Evolutionary conservation across 2,329 filamentous ascomycete species (phyloP), one percentile per base, ranked within the genome.

Genomic region (Aspergillus clavatus): DNA sequence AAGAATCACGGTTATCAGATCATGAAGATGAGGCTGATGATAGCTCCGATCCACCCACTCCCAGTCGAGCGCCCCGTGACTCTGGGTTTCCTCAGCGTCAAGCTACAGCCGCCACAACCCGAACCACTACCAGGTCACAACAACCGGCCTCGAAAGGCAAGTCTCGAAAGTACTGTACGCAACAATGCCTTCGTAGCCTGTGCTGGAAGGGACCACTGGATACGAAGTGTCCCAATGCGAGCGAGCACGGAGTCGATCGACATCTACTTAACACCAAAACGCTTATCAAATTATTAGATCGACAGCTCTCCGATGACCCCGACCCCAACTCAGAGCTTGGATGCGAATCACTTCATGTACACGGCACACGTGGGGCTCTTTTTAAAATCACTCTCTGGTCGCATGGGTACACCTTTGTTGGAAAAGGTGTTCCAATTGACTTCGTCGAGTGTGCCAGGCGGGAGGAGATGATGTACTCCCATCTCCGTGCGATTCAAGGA

Each of bases 161-260:
- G 39, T 43, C 45, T 22, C 50, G 57, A 38, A 51, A 45, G 36
- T 72, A 71, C 50, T 73, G 66, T 53, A 69, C 68, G 1, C 63
- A 71, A 18, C 58, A 58, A 31, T 73, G 70, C 53, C 58, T 73
- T 14, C 55, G 62, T 8, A 68, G 68, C 12, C 53, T 73, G 24
- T 51, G 62, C 7, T 47, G 51, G 6, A 54, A 62, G 27, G 49
- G 51, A 7, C 19, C 47, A 2, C 59, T 72, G 11, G 66, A 72
- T 46, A 18, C 45, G 33, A 18, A 48, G 4, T 72, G 70, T 54
- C 71, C 67, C 1, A 75, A 74, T 47, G 54, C 65, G 2, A 48
- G 35, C 7, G 55, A 65, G 40, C 69, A 75, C 55, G 54, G 57
- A 16, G 44, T 48, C 28, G 42, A 54, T n/a, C 36, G 40, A 18